phyloP scores from a whole-genome alignment of 2,329 filamentous ascomycete genomes.

The Aureobasidium vineae region DNA sequence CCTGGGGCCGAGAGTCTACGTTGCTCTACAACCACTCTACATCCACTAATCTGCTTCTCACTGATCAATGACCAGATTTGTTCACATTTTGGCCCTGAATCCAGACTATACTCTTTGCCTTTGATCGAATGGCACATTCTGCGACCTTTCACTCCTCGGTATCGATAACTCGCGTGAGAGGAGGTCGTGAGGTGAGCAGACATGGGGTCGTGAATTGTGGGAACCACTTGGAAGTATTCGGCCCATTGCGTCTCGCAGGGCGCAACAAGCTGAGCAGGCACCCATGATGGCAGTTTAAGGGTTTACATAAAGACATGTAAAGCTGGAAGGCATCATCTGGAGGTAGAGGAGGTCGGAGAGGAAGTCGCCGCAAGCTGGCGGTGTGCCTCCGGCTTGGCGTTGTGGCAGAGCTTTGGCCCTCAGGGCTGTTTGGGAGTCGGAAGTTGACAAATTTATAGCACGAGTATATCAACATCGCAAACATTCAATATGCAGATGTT shows the following conservation, averaged over 20 bases:
- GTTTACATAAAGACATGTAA: too few species aligned
- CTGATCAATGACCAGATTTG: not conserved
- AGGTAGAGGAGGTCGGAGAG: not conserved
- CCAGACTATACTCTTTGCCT: not conserved
- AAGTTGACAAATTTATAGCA: not conserved
- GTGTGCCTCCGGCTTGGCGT: not conserved
- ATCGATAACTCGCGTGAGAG: not conserved
- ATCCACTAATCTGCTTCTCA: not conserved
- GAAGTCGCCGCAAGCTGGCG: not conserved
- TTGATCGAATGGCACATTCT: not conserved
- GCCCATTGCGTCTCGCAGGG: too few species aligned
- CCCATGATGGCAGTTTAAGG: not conserved
- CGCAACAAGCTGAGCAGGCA: not conserved
- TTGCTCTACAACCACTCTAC: not conserved
- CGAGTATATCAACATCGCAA: not conserved
- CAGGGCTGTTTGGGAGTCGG: not conserved
- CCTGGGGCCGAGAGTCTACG: not conserved
- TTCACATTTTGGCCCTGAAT: not conserved
- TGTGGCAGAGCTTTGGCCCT: not conserved
- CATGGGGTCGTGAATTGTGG: too few species aligned
- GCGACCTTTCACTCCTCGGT: not conserved
- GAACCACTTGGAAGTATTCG: too few species aligned
- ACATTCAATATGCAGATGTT: constrained; percentile 59
- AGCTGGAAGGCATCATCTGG: not conserved
- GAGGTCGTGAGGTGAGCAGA: not conserved